phyloP scores from a whole-genome alignment of 2,329 filamentous ascomycete genomes.

The Ceratocystis colombiana region DNA sequence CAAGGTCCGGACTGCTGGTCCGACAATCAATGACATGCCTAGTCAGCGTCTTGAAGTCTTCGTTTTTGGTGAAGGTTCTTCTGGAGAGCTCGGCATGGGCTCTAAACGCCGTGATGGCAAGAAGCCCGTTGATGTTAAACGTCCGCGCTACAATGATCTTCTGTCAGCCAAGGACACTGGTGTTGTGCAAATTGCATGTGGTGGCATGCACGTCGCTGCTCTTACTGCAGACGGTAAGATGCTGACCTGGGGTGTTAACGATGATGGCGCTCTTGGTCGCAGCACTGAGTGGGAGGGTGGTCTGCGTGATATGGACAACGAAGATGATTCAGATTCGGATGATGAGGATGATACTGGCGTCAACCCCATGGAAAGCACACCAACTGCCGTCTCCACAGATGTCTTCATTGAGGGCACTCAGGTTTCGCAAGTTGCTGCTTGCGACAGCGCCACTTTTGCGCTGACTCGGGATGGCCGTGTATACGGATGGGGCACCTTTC shows the following conservation, averaged over 20 bases:
- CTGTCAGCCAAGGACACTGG: conserved; percentile 51
- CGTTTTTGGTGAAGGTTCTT: conserved; percentile 68
- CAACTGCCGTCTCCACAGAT: conserved; percentile 48
- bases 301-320: conserved; percentile 46
- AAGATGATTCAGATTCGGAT: conserved; percentile 45
- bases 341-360: conserved; percentile 55
- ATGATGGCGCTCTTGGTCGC: conserved; percentile 69
- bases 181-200: conserved; percentile 65
- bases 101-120: conserved; percentile 51
- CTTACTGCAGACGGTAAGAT: conserved; percentile 73
- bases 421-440: conserved; percentile 56
- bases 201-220: conserved; percentile 72
- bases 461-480: conserved; percentile 65
- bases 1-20: conserved; percentile 40
- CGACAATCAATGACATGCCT: conserved; percentile 59
- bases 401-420: conserved; percentile 51
- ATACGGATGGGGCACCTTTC: conserved; percentile 78
- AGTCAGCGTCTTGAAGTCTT: conserved; percentile 59
- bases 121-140: conserved; percentile 64
- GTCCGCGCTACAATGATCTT: conserved; percentile 69
- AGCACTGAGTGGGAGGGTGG: conserved; percentile 60
- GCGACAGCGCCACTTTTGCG: conserved; percentile 65
- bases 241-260: conserved; percentile 79
- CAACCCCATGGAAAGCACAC: conserved; percentile 63
- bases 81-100: conserved; percentile 75